phyloP scores from a whole-genome alignment of 2,329 filamentous ascomycete species.

The Sporothrix curviconia region DNA sequence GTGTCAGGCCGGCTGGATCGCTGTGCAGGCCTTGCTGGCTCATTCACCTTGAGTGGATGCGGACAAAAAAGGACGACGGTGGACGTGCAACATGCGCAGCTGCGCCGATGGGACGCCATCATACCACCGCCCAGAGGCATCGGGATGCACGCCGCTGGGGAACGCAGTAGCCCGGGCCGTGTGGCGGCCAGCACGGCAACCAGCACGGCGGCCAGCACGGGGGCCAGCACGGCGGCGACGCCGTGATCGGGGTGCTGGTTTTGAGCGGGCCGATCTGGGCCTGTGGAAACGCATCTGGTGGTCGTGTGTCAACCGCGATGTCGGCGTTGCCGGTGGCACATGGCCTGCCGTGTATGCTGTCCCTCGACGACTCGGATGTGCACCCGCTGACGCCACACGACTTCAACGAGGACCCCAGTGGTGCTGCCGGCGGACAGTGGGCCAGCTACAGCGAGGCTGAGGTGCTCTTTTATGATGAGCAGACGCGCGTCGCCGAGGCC shows the following conservation, averaged over 20 bases:
- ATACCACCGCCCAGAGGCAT: slow-evolving; percentile 20
- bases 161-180: not conserved
- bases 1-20: slow-evolving; percentile 5
- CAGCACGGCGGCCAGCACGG: not conserved
- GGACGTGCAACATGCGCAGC: slow-evolving; percentile 17
- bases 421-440: not conserved
- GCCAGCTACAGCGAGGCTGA: slow-evolving; percentile 8
- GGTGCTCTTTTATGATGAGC: slow-evolving; percentile 14
- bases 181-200: not conserved
- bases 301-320: slow-evolving; percentile 17
- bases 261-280: not conserved
- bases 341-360: slow-evolving; percentile 16
- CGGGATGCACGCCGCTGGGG: slow-evolving; percentile 19
- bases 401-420: slow-evolving; percentile 15
- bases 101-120: slow-evolving; percentile 18
- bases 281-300: slow-evolving; percentile 19
- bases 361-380: slow-evolving; percentile 16
- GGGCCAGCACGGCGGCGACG: too few species aligned
- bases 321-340: slow-evolving; percentile 15
- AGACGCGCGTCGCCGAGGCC: slow-evolving; percentile 2
- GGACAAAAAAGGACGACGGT: slow-evolving; percentile 19
- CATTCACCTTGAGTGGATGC: slow-evolving; percentile 19
- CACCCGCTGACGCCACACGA: slow-evolving; percentile 13
- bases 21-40: slow-evolving; percentile 16
- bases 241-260: not conserved